These are phyloP conservation scores for Litchi chinensis DNA, from an alignment of 345 rosid species.

Conservation along the genomic window DNA sequence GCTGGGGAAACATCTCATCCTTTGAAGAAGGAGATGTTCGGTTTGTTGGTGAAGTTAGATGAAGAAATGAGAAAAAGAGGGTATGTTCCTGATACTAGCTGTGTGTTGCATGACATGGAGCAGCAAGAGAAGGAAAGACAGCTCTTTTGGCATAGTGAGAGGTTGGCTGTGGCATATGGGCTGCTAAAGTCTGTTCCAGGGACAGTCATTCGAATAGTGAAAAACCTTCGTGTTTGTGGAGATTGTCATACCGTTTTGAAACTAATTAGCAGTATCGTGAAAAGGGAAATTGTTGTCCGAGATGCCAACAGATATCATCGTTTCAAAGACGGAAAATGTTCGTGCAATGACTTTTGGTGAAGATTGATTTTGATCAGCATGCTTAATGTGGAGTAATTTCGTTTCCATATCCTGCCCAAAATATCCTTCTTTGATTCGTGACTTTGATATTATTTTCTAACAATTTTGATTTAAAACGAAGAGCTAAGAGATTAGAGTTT, in stretches of 20 bases:
- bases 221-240: slow-evolving; percentile 75
- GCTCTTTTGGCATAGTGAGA: slow-evolving; percentile 79
- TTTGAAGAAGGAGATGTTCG: slow-evolving; percentile 50
- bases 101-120: slow-evolving; percentile 61
- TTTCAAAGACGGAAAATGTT: slow-evolving; percentile 67
- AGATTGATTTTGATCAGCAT: neutral
- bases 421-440: too few species aligned
- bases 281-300: slow-evolving; percentile 65
- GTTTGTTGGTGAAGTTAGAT: slow-evolving; percentile 53
- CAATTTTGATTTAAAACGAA: neutral
- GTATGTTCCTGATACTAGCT: slow-evolving; percentile 71
- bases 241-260: slow-evolving; percentile 74
- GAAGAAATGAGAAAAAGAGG: slow-evolving; percentile 65
- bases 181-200: slow-evolving; percentile 61
- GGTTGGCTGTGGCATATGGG: slow-evolving; percentile 74
- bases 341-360: slow-evolving; percentile 85
- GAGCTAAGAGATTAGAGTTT: too few species aligned
- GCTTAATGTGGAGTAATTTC: neutral
- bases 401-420: neutral
- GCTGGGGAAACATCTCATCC: slow-evolving; percentile 69
- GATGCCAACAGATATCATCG: slow-evolving; percentile 83
- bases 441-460: too few species aligned
- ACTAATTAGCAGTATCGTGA: slow-evolving; percentile 52
- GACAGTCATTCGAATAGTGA: slow-evolving; percentile 57
- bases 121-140: slow-evolving; percentile 68